Evolutionary conservation across 2,329 filamentous ascomycete genomes (phyloP), one percentile per base, ranked within the genome.

Genomic region (Sporothrix sp.): DNA sequence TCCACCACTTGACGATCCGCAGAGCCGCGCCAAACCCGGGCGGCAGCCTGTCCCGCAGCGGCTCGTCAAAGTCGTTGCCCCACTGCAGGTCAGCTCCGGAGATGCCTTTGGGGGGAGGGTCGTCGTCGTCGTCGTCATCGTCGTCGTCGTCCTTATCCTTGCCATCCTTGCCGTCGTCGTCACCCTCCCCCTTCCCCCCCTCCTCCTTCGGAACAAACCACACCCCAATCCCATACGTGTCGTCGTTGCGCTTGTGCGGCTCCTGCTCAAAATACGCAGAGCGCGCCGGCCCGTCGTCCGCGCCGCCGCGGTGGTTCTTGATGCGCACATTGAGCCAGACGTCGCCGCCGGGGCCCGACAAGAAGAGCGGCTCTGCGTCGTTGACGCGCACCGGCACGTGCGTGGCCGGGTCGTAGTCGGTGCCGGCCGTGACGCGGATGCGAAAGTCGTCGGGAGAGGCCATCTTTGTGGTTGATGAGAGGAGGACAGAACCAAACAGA

Each of bases 21-120:
- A 96, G 81, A 0, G 89, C 90, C 9, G 87, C 84, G 62, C 80
- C 81, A 66, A 95, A 95, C 0, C 91, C 89, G 0, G 87, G 87
- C 0, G 93, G 91, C 2, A 98, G 72, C 14, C 82, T 79, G 63
- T 95, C 85, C 27, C 88, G 79, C 59, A 98, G 93, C 0, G 93
- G 87, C 46, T 85, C 79, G 62, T 95, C 90, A 63, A 97, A 96
- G 71, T 96, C 89, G 65, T 97, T 97, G 37, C 91, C 93, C 60
- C 95, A 95, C 49, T 96, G 81, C 3, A 98, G 73, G 55, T 94
- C 82, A 23, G 78, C 67, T 39, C 80, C 88, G 3, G 74, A 72
- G 51, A 95, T 81, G 32, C 49, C 44, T 25, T 16, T 18, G 35
- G 13, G 9, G 9, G 9, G 5, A n/a, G n/a, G 25, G 3, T 33